Evolutionary conservation across 108 stramenopile genomes (phyloP).

Genomic region (Nannochloropsis gaditana): DNA sequence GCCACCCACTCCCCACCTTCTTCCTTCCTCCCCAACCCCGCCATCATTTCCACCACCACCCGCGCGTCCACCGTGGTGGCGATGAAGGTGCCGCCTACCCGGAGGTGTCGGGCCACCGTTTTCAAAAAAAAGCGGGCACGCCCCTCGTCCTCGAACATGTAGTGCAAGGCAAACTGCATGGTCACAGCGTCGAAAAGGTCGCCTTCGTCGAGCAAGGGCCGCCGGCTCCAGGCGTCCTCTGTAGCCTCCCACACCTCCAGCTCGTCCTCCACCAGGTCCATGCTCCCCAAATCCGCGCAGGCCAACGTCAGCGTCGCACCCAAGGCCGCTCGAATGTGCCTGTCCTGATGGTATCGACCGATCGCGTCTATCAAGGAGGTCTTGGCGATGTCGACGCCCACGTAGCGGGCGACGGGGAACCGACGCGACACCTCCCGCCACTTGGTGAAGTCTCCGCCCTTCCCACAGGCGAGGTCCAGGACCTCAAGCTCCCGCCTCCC

Average conservation of each 20-base stretch:
- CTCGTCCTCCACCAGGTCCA: neutral
- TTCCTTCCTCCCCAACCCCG: slow-evolving; percentile 32
- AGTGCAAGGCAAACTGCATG: slow-evolving; percentile 98
- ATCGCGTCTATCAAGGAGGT: slow-evolving; percentile 86
- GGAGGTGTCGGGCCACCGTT: slow-evolving; percentile 73
- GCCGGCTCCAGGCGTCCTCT: slow-evolving; percentile 9
- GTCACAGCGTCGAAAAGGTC: slow-evolving; percentile 79
- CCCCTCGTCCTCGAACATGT: slow-evolving; percentile 82
- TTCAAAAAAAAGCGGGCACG: slow-evolving; percentile 80
- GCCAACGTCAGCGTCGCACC: neutral
- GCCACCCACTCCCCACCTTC: slow-evolving; percentile 26
- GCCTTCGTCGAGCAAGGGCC: slow-evolving; percentile 13
- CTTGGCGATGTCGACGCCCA: slow-evolving; percentile 92
- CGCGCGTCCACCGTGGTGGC: slow-evolving; percentile 91
- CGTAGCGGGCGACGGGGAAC: slow-evolving; percentile 68
- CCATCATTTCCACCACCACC: slow-evolving; percentile 46
- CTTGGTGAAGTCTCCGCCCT: slow-evolving; percentile 95
- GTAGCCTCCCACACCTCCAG: slow-evolving; percentile 16
- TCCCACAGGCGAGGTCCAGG: slow-evolving; percentile 94
- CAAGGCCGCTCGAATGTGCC: neutral
- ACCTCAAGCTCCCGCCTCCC: slow-evolving; percentile 62
- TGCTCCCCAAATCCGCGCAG: slow-evolving; percentile 6
- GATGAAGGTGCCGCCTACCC: slow-evolving; percentile 79
- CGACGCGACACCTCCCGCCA: slow-evolving; percentile 61
- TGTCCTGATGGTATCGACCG: slow-evolving; percentile 52